These are phyloP conservation scores for Alternaria dauci DNA, from an alignment of 2,329 filamentous ascomycete genomes.

Conservation along the genomic window DNA sequence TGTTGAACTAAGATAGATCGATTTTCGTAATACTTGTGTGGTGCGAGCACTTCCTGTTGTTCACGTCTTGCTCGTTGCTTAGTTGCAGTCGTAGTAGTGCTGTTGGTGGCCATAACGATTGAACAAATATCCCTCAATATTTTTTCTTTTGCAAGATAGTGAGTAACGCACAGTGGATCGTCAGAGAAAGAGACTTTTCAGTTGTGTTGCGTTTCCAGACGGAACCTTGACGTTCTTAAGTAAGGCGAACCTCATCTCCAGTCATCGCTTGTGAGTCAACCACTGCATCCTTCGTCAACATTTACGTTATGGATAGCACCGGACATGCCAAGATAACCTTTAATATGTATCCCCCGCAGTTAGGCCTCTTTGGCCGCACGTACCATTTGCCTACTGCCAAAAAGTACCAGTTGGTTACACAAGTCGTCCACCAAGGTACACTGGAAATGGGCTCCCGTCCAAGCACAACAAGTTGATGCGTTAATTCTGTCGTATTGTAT, in stretches of 20 bases:
- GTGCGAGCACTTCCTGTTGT: too few relatives aligned
- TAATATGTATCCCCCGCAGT: neutral
- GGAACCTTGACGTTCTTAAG: neutral
- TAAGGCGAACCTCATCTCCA: neutral
- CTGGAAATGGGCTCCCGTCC: neutral
- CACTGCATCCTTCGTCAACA: neutral
- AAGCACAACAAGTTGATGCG: neutral
- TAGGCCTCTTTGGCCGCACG: neutral
- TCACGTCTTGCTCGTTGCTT: too few relatives aligned
- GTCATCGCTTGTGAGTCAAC: constrained; percentile 1
- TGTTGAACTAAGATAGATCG: too few relatives aligned
- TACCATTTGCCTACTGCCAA: neutral
- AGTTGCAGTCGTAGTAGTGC: too few relatives aligned
- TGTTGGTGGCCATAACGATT: neutral
- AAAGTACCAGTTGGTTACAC: neutral
- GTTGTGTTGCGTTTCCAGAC: neutral
- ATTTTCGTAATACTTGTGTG: too few relatives aligned
- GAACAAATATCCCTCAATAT: neutral
- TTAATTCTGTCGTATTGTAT: neutral
- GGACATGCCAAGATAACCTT: neutral
- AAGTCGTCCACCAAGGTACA: neutral
- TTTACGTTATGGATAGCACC: neutral
- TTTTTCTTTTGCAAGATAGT: neutral
- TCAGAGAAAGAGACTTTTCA: neutral
- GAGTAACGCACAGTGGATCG: neutral